Base-by-base conservation (phyloP, 2,329 filamentous ascomycete species). In the Calonectria pauciramosa region DNA sequence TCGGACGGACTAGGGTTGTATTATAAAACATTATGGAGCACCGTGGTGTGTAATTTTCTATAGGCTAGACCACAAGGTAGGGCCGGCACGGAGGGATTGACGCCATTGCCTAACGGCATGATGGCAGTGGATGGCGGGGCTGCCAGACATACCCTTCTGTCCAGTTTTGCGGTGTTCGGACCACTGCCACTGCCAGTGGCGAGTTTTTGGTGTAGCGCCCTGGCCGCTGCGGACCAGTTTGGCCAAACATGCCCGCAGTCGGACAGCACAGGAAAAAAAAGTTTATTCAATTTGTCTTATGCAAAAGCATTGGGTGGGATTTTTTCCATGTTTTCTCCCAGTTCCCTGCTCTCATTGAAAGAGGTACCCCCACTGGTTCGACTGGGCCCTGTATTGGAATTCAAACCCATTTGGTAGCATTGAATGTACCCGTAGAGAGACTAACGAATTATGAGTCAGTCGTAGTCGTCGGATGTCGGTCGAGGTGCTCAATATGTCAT, bases 101-200 rank as follows among this genome's bases (percentile, higher is more conserved):
- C 80, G 80, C 80, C 80, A 81, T 81, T 73, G 77, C 66, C 75
- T 78, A 78, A 77, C 71, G 74, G 76, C 80, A 81, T 81, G 80
- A 74, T 80, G 78, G 78, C 75, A 81, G 79, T 74, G 72, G 75
- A 66, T 79, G 72, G 77, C 73, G 47, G 64, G 64, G 49, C 44
- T 52, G 16, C n/a, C 32, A 26, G 36, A 13, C 56, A 18, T 60
- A 38, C 56, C 56, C 56, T 69, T 28, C 32, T 30, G 30, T 49
- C 67, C 30, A 59, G 36, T 56, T 38, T 65, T 71, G 51, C 49
- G 49, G 51, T 51, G 32, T 71, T 59, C 63, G 30, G 60, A 28
- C 36, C 44, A 60, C 70, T 71, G 28, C 36, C 44, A 60, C 70
- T 71, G 56, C 51, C 14, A 71, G 70, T 71, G 63, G 70, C 63